Evolutionary conservation across 768 basidiomycete species (phyloP).

Genomic region (Mycena pura): DNA sequence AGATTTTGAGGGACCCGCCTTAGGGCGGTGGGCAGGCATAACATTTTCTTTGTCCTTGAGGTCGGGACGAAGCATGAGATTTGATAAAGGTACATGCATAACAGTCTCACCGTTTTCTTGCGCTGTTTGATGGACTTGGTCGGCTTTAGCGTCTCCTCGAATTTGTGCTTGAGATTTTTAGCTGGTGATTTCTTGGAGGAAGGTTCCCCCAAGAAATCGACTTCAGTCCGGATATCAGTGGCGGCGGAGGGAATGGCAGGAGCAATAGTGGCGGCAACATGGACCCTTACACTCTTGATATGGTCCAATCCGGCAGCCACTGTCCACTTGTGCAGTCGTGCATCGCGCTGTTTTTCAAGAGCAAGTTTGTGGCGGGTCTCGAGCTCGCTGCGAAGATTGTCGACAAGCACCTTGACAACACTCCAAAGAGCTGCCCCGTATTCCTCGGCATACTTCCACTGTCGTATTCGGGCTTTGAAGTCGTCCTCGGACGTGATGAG

Average conservation of each 20-base stretch:
- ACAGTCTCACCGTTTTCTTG: too few species aligned
- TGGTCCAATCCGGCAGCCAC: not conserved
- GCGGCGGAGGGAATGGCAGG: too few species aligned
- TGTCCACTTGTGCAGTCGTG: not conserved
- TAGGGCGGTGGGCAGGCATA: not conserved
- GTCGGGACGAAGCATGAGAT: too few species aligned
- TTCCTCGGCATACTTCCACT: not conserved
- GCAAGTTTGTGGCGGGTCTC: not conserved
- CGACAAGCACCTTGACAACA: not conserved
- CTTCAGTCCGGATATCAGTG: not conserved
- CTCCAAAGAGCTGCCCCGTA: not conserved
- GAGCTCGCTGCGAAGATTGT: not conserved
- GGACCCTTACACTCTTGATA: not conserved
- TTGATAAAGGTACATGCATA: too few species aligned
- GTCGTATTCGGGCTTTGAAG: not conserved
- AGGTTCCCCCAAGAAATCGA: not conserved
- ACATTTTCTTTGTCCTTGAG: not conserved
- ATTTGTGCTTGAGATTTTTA: not conserved
- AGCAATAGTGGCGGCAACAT: not conserved
- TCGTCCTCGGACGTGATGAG: not conserved
- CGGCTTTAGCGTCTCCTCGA: not conserved
- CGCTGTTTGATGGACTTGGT: not conserved
- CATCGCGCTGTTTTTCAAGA: not conserved
- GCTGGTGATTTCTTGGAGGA: not conserved
- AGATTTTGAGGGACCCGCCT: not conserved